Conservation (phyloP, 306 rosid genomes). For the Trifolium subterraneum region DNA sequence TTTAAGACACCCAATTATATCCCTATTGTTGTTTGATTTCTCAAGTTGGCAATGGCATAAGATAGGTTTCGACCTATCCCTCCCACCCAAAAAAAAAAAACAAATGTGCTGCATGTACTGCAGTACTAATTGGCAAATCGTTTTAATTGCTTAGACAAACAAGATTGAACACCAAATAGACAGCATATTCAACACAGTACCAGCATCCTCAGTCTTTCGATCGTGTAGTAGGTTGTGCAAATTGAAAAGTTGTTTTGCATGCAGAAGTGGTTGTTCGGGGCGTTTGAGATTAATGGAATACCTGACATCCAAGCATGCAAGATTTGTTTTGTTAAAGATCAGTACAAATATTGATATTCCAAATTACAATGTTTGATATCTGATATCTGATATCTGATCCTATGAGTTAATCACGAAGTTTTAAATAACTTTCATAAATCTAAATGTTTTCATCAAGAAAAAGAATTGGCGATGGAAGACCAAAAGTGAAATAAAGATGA, state of each 20-base stretch:
- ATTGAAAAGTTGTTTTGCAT: constrained; percentile 69
- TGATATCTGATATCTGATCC: constrained; percentile 2
- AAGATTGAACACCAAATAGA: background rate
- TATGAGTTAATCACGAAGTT: constrained; percentile 25
- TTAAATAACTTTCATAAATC: background rate
- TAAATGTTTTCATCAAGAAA: constrained; percentile 25
- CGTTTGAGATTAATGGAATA: constrained; percentile 65
- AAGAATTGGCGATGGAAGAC: constrained; percentile 37
- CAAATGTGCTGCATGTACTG: too few species aligned
- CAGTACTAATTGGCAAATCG: too few species aligned
- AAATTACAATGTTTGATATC: constrained; percentile 14
- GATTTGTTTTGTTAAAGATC: constrained; percentile 17
- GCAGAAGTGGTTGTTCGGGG: constrained; percentile 85
- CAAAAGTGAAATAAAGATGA: constrained; percentile 32
- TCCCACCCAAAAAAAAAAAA: too few species aligned
- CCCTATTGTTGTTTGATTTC: background rate
- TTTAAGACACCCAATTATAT: background rate
- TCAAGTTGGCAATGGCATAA: background rate
- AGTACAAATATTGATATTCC: constrained; percentile 30
- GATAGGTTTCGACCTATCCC: too few species aligned
- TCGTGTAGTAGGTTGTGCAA: constrained; percentile 80
- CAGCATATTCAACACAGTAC: constrained; percentile 51
- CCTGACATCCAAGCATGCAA: constrained; percentile 59
- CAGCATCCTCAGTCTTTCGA: constrained; percentile 65
- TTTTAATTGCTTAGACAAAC: background rate